Conservation (phyloP, 2,329 filamentous ascomycete genomes). For the Penicillium sp. region DNA sequence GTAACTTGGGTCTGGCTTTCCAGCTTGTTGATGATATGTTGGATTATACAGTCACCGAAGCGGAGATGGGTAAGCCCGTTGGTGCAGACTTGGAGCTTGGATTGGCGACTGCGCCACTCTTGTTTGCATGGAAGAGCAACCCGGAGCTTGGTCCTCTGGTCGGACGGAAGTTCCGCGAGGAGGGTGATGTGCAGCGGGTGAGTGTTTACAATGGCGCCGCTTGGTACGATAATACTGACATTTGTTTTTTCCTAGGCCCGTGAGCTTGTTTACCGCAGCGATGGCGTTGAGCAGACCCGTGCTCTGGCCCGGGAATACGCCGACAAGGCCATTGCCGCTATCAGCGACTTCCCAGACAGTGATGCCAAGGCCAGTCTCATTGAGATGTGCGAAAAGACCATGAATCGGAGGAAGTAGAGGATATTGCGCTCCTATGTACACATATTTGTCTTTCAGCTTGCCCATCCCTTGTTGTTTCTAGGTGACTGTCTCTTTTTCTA, state of each 20-base stretch:
- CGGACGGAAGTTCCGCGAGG: slow-evolving; percentile 79
- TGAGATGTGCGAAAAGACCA: slow-evolving; percentile 90
- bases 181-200: slow-evolving; percentile 83
- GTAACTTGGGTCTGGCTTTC: slow-evolving; percentile 91
- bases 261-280: slow-evolving; percentile 74
- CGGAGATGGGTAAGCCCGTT: slow-evolving; percentile 88
- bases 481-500: slow-evolving; percentile 6
- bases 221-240: slow-evolving; percentile 8
- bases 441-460: slow-evolving; percentile 17
- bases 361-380: slow-evolving; percentile 89
- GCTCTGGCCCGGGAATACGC: slow-evolving; percentile 87
- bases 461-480: slow-evolving; percentile 4
- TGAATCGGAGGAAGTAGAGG: slow-evolving; percentile 75
- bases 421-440: slow-evolving; percentile 15
- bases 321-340: slow-evolving; percentile 81
- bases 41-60: slow-evolving; percentile 84
- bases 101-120: slow-evolving; percentile 84
- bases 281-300: slow-evolving; percentile 88
- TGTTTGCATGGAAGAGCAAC: slow-evolving; percentile 93
- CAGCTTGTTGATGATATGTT: slow-evolving; percentile 98
- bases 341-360: slow-evolving; percentile 82
- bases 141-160: slow-evolving; percentile 82
- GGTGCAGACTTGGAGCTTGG: slow-evolving; percentile 92
- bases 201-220: slow-evolving; percentile 30
- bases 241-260: slow-evolving; percentile 62